phyloP scores from a whole-genome alignment of 768 basidiomycete species.

The Amanita phalloides region DNA sequence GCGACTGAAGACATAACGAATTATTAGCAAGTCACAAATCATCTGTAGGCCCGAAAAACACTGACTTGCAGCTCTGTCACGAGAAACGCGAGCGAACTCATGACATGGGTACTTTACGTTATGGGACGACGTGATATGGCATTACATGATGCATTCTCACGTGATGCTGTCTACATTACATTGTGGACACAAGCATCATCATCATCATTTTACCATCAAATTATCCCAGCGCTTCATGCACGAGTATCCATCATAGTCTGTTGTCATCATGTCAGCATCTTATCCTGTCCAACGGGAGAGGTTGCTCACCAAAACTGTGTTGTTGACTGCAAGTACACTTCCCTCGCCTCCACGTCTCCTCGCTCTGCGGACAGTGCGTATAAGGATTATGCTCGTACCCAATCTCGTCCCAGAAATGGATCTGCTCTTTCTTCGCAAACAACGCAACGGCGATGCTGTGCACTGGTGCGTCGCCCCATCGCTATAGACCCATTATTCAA shows the following conservation, averaged over 20 bases:
- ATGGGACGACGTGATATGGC: not conserved
- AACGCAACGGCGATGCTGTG: conserved; percentile 59
- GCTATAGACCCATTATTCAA: conserved; percentile 28
- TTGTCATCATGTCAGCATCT: not conserved
- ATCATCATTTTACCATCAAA: conserved; percentile 13
- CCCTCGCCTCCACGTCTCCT: conserved; percentile 36
- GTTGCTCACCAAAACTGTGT: conserved; percentile 45
- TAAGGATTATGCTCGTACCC: conserved; percentile 72
- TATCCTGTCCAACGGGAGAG: not conserved
- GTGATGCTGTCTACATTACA: too few relatives aligned
- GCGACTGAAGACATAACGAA: conserved; percentile 37
- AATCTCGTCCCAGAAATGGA: conserved; percentile 71
- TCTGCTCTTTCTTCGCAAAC: conserved; percentile 43
- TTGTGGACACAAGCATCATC: too few relatives aligned
- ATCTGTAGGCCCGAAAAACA: not conserved
- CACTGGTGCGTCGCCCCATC: conserved; percentile 55
- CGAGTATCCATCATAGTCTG: conserved; percentile 49
- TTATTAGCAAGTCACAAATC: not conserved
- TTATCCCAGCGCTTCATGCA: conserved; percentile 46
- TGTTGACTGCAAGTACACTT: conserved; percentile 50
- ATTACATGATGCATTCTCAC: not conserved
- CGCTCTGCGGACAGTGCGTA: conserved; percentile 51
- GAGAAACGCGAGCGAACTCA: conserved; percentile 63
- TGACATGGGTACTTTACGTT: conserved; percentile 11
- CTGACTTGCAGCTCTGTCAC: conserved; percentile 65